Conservation (phyloP, 352 stramenopile species). For the Phytophthora pseudosyringae region DNA sequence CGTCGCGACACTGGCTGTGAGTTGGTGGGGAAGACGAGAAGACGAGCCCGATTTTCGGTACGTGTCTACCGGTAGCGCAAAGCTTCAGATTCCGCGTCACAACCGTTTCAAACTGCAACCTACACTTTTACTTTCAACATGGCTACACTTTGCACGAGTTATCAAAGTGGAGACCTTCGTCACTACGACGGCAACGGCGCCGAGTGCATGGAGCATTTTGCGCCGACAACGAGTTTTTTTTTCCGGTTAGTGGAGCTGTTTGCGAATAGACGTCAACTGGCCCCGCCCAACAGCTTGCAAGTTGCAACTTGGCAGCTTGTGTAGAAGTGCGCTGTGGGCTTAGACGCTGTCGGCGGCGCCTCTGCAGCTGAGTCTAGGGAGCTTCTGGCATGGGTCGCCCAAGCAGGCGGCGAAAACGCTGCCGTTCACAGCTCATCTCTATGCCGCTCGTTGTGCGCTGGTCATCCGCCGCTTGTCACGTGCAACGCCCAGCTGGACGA, state of each 20-base stretch:
- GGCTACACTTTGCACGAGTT: slow-evolving; percentile 19
- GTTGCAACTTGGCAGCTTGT: not conserved
- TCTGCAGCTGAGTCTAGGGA: not conserved
- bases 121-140: slow-evolving; percentile 34
- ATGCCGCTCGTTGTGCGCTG: slow-evolving; percentile 26
- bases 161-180: slow-evolving; percentile 6
- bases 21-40: not conserved
- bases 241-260: not conserved
- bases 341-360: not conserved
- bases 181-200: slow-evolving; percentile 1
- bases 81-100: slow-evolving; percentile 12
- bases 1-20: not conserved
- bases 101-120: slow-evolving; percentile 33
- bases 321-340: slow-evolving; percentile 9
- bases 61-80: not conserved
- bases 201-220: too few relatives aligned
- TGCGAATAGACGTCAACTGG: slow-evolving; percentile 7
- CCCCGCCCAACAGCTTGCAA: slow-evolving; percentile 3
- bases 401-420: slow-evolving; percentile 16
- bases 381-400: not conserved
- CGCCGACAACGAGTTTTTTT: too few relatives aligned
- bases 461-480: slow-evolving; percentile 34
- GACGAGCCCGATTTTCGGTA: not conserved
- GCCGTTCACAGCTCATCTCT: slow-evolving; percentile 15
- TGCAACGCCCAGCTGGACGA: slow-evolving; percentile 35